Percentiles rank a stretch among this genome's conserved stretches.
phyloP scores from a whole-genome alignment of 352 stramenopile genomes.

The Globisporangium ultimum region DNA sequence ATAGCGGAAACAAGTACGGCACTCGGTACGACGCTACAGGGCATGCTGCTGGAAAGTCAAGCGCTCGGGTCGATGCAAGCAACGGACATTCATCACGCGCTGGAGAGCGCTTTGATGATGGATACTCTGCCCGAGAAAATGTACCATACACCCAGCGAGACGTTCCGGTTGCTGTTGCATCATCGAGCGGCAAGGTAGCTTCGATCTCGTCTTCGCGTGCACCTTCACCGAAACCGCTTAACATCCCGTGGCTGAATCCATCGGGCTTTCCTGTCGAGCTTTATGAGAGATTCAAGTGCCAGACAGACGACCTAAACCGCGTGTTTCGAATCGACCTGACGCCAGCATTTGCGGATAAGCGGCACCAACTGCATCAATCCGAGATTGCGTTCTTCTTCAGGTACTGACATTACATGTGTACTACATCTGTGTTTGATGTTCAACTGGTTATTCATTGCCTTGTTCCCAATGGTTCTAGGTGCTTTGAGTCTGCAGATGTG shows the following conservation, averaged over 20 bases:
- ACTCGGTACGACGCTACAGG: background rate
- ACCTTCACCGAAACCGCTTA: slow-evolving; percentile 16
- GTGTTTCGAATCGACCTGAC: slow-evolving; percentile 68
- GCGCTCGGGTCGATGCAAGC: background rate
- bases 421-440: too few relatives aligned
- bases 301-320: slow-evolving; percentile 51
- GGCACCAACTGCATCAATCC: slow-evolving; percentile 41
- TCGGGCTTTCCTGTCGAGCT: slow-evolving; percentile 46
- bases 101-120: background rate
- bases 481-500: slow-evolving; percentile 76
- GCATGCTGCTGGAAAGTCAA: background rate
- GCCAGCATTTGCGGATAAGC: slow-evolving; percentile 46
- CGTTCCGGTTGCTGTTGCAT: background rate
- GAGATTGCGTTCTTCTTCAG: slow-evolving; percentile 70
- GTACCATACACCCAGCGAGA: background rate
- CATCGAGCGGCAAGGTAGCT: slow-evolving; percentile 3
- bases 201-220: background rate
- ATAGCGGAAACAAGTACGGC: slow-evolving; percentile 4
- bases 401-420: background rate
- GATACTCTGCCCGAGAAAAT: background rate
- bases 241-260: slow-evolving; percentile 54
- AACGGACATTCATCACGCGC: background rate
- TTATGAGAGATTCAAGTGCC: slow-evolving; percentile 50
- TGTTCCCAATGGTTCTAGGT: slow-evolving; percentile 17
- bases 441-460: too few relatives aligned